Evolutionary conservation across 2,329 filamentous ascomycete species (phyloP).

Genomic region (Calonectria leucothoes): DNA sequence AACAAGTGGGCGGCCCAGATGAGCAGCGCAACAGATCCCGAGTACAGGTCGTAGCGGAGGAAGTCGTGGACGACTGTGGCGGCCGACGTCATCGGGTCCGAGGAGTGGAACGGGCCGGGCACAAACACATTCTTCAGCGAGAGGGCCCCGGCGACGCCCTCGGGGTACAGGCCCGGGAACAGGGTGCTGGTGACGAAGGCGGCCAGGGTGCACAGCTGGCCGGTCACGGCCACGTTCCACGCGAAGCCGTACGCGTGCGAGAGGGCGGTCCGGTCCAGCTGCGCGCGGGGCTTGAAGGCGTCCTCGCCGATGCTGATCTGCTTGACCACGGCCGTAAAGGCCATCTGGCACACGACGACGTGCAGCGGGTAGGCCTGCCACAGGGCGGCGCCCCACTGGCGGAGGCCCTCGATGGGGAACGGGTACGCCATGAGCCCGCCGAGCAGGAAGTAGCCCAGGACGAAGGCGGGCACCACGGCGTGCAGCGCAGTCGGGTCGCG

Average conservation of each 20-base stretch:
- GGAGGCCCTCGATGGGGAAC: slow-evolving; percentile 26
- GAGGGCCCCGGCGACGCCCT: slow-evolving; percentile 24
- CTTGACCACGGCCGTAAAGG: slow-evolving; percentile 34
- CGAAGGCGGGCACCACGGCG: slow-evolving; percentile 31
- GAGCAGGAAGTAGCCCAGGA: slow-evolving; percentile 37
- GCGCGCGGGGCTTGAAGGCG: slow-evolving; percentile 22
- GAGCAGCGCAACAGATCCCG: slow-evolving; percentile 29
- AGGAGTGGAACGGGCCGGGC: slow-evolving; percentile 32
- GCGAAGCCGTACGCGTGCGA: slow-evolving; percentile 39
- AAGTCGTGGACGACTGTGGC: slow-evolving; percentile 35
- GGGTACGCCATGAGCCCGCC: slow-evolving; percentile 33
- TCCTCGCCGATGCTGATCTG: slow-evolving; percentile 37
- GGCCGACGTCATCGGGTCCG: slow-evolving; percentile 29
- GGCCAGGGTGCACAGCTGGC: slow-evolving; percentile 35
- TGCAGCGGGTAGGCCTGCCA: slow-evolving; percentile 39
- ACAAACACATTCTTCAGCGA: slow-evolving; percentile 31
- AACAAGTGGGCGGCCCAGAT: slow-evolving; percentile 34
- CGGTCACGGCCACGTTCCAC: slow-evolving; percentile 37
- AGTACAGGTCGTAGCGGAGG: slow-evolving; percentile 40
- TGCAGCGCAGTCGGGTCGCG: slow-evolving; percentile 33
- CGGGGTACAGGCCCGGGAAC: slow-evolving; percentile 31
- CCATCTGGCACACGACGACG: slow-evolving; percentile 22
- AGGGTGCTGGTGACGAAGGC: slow-evolving; percentile 24
- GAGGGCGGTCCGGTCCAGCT: slow-evolving; percentile 33
- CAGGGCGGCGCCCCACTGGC: slow-evolving; percentile 36